These are phyloP conservation scores for Colletotrichum sojae DNA, from an alignment of 2,329 filamentous ascomycete genomes.

Conservation along the genomic window DNA sequence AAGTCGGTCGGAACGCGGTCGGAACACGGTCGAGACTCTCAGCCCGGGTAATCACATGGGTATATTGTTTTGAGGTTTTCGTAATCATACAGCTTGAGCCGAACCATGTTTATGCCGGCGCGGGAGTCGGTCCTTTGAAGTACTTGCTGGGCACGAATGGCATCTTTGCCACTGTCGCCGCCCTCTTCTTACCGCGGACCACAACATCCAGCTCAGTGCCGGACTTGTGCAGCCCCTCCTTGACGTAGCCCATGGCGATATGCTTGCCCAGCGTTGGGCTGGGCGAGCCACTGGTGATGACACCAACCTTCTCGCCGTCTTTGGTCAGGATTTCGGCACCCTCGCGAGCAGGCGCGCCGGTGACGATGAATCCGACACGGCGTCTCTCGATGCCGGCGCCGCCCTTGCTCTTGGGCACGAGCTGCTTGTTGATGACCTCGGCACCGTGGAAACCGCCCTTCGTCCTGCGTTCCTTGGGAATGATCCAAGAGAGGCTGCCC, in stretches of 20 bases:
- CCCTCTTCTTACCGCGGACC: slow-evolving; percentile 82
- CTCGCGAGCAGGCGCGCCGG: slow-evolving; percentile 91
- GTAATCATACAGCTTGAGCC: slow-evolving; percentile 26
- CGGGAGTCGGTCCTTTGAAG: slow-evolving; percentile 62
- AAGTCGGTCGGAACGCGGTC: background rate
- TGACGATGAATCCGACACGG: slow-evolving; percentile 84
- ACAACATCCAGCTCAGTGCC: slow-evolving; percentile 86
- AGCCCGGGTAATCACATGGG: slow-evolving; percentile 15
- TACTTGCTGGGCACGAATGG: slow-evolving; percentile 89
- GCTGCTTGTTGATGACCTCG: slow-evolving; percentile 81
- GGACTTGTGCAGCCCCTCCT: slow-evolving; percentile 84
- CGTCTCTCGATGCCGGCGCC: slow-evolving; percentile 78
- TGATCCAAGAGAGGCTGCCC: slow-evolving; percentile 79
- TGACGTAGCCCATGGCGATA: slow-evolving; percentile 95
- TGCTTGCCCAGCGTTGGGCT: slow-evolving; percentile 90
- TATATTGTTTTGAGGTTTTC: slow-evolving; percentile 35
- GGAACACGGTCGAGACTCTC: background rate
- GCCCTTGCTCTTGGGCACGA: slow-evolving; percentile 80
- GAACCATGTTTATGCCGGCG: slow-evolving; percentile 22
- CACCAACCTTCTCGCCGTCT: slow-evolving; percentile 78
- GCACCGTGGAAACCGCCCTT: slow-evolving; percentile 87
- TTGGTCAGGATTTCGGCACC: slow-evolving; percentile 82
- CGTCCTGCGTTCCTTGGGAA: slow-evolving; percentile 81
- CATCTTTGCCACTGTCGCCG: slow-evolving; percentile 87
- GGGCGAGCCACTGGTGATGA: slow-evolving; percentile 90